phyloP scores from a whole-genome alignment of 148 eudicot species.

The Selenicereus undatus region DNA sequence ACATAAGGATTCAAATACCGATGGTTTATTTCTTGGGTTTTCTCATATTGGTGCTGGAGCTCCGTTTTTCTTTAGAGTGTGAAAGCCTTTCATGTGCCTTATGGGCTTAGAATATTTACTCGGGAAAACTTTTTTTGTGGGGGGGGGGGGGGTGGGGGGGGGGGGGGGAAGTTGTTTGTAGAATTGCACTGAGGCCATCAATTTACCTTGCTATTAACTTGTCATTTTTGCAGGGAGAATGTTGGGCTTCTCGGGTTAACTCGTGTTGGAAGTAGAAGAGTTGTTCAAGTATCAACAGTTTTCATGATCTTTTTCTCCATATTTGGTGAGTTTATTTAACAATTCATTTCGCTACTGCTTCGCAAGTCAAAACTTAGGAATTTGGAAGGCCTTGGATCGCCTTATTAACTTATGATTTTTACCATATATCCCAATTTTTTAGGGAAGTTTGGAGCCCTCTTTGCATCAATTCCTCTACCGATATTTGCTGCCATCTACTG shows the following conservation, averaged over 20 bases:
- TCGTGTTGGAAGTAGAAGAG: slow-evolving; percentile 94
- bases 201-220: slow-evolving; percentile 9
- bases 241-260: slow-evolving; percentile 94
- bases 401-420: slow-evolving; percentile 3
- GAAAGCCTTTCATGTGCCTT: neutral
- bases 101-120: neutral
- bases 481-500: slow-evolving; percentile 92
- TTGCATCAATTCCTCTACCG: slow-evolving; percentile 88
- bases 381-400: neutral
- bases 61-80: neutral
- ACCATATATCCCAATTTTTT: slow-evolving; percentile 11
- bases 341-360: neutral
- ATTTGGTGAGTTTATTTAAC: slow-evolving; percentile 50
- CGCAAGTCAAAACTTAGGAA: neutral
- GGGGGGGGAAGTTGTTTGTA: too few species aligned
- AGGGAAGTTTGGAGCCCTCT: slow-evolving; percentile 98
- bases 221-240: slow-evolving; percentile 66
- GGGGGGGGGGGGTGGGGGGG: too few species aligned
- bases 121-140: neutral
- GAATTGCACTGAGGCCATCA: neutral
- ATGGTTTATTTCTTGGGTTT: neutral
- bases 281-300: slow-evolving; percentile 78
- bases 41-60: neutral
- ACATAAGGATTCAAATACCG: neutral
- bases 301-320: slow-evolving; percentile 97